Evolutionary conservation across 345 rosid species (phyloP), one percentile per base, ranked within the genome.

Genomic region (Gossypium anomalum): DNA sequence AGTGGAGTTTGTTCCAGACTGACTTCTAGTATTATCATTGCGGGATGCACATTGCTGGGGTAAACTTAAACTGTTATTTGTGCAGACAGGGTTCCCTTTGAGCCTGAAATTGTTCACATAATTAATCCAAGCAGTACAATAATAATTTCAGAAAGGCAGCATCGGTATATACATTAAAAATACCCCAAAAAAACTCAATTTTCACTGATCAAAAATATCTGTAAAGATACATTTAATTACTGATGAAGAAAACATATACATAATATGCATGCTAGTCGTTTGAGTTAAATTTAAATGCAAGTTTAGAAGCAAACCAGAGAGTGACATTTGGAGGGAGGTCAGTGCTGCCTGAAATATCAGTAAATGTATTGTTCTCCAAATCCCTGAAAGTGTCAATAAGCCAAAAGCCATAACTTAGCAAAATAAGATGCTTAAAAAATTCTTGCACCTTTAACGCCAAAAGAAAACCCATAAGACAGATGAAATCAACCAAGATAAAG

Each of bases 81-180:
- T 47, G 84, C 99, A 95, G 6, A 86, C 22, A 17, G 98, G 98
- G 82, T 93, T 95, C 51, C 98, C 99, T 77, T 73, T 82, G 73
- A 95, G 96, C 98, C 99, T 95, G 94, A 76, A 82, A 78, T 66
- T 29, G 64, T 76, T 67, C 60, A 75, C 57, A 25, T 70, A 53
- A 59, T 48, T 68, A 44, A 25, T 51, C 9, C 27, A 44, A 67
- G 45, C 7, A 58, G 60, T 44, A 69, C 41, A 69, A 43, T 29
- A 43, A 61, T 49, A 71, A 75, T 70, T 68, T 16, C 60, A 70
- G 41, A 76, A 22, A 67, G 44, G 61, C 23, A 76, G 4, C 69
- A 20, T 14, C 19, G 0, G 12, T 3, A 71, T 67, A 75, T 66
- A 70, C 68, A 27, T 16, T 68, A 49, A 25, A 67, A 68, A 29